A percentile compares a stretch with the other conserved stretches of the same genome.
Conservation (phyloP, 2,329 filamentous ascomycete genomes). For the Teratosphaeria nubilosa region DNA sequence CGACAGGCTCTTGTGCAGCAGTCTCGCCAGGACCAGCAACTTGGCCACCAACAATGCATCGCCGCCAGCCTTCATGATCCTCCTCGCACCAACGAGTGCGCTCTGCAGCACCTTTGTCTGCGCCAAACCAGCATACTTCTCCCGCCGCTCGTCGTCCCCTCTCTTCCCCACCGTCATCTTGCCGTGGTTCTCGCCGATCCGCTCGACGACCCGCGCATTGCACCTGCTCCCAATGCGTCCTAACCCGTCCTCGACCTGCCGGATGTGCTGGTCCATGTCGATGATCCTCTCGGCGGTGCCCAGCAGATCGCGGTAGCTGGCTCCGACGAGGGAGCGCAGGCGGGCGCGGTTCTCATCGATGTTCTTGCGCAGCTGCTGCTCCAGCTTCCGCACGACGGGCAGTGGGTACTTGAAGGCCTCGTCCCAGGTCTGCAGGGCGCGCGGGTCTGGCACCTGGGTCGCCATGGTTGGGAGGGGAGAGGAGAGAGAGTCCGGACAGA, state of each 20-base stretch:
- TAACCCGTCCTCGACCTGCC: conserved; percentile 60
- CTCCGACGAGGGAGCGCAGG: conserved; percentile 55
- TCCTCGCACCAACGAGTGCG: conserved; percentile 37
- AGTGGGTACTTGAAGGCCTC: conserved; percentile 59
- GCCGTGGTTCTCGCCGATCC: conserved; percentile 44
- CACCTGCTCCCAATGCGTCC: conserved; percentile 65
- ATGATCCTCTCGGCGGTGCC: conserved; percentile 92
- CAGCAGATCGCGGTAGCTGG: conserved; percentile 76
- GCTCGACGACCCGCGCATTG: conserved; percentile 59
- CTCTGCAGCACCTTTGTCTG: conserved; percentile 41
- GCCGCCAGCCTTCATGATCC: conserved; percentile 39
- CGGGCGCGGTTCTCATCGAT: conserved; percentile 55
- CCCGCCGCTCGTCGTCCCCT: conserved; percentile 3
- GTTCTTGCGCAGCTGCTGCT: conserved; percentile 53
- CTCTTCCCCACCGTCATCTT: conserved; percentile 5
- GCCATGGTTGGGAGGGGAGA: conserved; percentile 33
- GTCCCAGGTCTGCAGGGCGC: conserved; percentile 51
- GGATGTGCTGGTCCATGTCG: conserved; percentile 72
- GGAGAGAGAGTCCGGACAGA: not conserved
- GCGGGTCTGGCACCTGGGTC: conserved; percentile 46
- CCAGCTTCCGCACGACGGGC: conserved; percentile 51
- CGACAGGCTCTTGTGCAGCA: conserved; percentile 64
- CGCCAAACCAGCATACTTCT: conserved; percentile 8
- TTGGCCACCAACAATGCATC: conserved; percentile 51
- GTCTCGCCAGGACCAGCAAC: conserved; percentile 58